Base-by-base conservation (phyloP, 441 rosid genomes). In the Syzygium syzygioides region DNA sequence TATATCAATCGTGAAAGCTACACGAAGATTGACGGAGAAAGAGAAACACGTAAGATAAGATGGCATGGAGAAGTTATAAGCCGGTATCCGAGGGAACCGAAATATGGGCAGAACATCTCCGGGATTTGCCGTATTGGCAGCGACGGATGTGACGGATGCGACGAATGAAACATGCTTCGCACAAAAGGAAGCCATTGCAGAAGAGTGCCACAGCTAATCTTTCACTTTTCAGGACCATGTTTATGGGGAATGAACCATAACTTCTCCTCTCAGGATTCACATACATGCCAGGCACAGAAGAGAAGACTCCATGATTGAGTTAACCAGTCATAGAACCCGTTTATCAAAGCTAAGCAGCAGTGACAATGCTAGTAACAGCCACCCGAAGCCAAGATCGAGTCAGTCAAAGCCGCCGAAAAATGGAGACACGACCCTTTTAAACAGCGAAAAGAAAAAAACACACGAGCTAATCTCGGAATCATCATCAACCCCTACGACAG, bases 1-100 rank as follows among this genome's bases (percentile, higher is more conserved):
- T 18, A 18, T 18, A 66, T 66, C 71, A 66, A 66, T 18, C 45
- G 9, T 37, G 83, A 76, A 20, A 71, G 48, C 41, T 37, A 76
- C 1, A 11, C n/a, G 6, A 57, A 25, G 62, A 57, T 25, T 12
- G 0, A 34, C 28, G 1, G 26, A 0, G 37, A 34, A 68, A 3
- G 7, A 68, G 26, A 68, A 19, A 11, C 26, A 0, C 1, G 28
- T 19, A 34, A 34, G 79, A 34, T 10, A 28, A 68, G 79, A 68
- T 9, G 79, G 15, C 80, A 71, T 14, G 20, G 48, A 23, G 9
- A 34, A 34, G 50, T 71, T 34, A 34, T 19, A 68, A 34, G 15
- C 9, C 37, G 80, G 45, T 37, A 20, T 34, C 80, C 15, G 48
- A 68, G 50, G 79, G 48, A 76, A 76, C 83, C 17, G 23, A 76